Evolutionary conservation across 345 rosid genomes (phyloP).

Genomic region (Noccaea caerulescens): DNA sequence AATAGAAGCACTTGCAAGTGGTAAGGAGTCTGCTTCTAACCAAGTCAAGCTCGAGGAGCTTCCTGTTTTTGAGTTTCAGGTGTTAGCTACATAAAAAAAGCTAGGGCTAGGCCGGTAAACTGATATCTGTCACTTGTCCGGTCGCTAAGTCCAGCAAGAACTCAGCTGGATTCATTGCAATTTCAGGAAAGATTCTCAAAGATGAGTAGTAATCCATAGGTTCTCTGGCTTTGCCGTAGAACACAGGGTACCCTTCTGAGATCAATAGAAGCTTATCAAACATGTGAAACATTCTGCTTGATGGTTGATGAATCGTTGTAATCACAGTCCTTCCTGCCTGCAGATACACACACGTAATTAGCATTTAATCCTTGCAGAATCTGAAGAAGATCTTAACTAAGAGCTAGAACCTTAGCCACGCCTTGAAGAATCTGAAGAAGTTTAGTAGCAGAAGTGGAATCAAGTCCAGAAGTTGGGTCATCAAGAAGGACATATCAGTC

Average conservation of each 20-base stretch:
- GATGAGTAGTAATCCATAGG: background rate
- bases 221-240: background rate
- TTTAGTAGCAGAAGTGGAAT: background rate
- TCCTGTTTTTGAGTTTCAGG: too few species aligned
- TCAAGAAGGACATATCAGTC: background rate
- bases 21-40: too few species aligned
- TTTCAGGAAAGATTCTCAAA: background rate
- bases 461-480: background rate
- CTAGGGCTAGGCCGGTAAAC: background rate
- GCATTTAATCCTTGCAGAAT: too few species aligned
- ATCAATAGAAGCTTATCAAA: background rate
- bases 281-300: conserved; percentile 3
- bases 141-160: background rate
- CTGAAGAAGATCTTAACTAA: too few species aligned
- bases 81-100: too few species aligned
- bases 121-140: background rate
- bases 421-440: background rate
- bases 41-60: too few species aligned
- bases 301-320: conserved; percentile 1
- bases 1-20: too few species aligned
- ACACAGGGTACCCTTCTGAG: background rate
- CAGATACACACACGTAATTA: background rate
- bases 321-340: background rate
- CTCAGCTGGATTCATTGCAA: background rate
- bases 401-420: too few species aligned